Evolutionary conservation across 2,329 filamentous ascomycete genomes (phyloP), one percentile per base, ranked within the genome.

Genomic region (Cytospora leucostoma): DNA sequence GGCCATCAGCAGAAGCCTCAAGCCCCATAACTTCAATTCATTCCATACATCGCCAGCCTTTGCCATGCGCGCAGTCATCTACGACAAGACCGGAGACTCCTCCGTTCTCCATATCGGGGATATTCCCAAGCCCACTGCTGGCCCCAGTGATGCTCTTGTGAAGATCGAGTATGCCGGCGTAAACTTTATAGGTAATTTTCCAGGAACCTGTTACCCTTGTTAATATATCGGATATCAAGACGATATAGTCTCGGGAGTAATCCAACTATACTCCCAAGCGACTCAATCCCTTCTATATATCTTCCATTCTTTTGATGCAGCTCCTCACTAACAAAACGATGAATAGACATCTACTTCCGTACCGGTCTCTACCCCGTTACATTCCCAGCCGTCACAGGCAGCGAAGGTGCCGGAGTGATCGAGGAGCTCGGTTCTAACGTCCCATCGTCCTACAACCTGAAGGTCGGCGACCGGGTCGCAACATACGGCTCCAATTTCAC

Each of bases 301-400:
- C 7, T 15, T 17, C 40, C 40, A 27, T 27, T 27, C 17, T 17
- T 44, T 44, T 17, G 4, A 7, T 17, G 7, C 33, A 33, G 6
- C 10, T 19, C 3, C 33, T 33, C 0, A 55, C 51, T 35, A 51
- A 66, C 55, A 67, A 67, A 3, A 7, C 3, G 2, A 15, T 59
- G 65, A 21, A 66, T 64, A 33, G 65, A 64, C 66, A 85, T 81
- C 37, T 96, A 96, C 78, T 95, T 92, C 83, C 91, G 93, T 73
- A 86, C 84, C 13, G 93, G 93, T 7, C 84, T 96, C 58, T 96
- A 96, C 79, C 77, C 81, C 11, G 80, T 86, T 0, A 82, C 88
- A 0, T 73, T 90, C 69, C 93, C 92, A 10, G 84, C 89, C 71
- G 87, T 88, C 57, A 88, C 94, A 33, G 92, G 93, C 65, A 88